Percentiles rank a stretch among this genome's conserved stretches.
These are phyloP conservation scores for Schizochytrium sp. DNA, from an alignment of 108 stramenopile genomes.

Conservation along the genomic window DNA sequence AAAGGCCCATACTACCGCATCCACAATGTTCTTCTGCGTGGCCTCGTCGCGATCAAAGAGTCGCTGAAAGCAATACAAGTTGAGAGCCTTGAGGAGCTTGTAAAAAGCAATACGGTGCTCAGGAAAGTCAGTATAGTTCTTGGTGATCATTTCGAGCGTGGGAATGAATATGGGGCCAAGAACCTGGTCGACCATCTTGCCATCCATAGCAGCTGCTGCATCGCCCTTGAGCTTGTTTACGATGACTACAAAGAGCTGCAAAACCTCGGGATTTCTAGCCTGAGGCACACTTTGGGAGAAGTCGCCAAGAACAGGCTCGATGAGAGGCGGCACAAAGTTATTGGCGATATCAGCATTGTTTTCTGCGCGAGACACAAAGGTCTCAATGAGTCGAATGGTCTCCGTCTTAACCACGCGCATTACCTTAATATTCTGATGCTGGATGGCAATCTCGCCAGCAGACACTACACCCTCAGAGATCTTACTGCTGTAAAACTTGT, in stretches of 20 bases:
- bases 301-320: slow-evolving; percentile 94
- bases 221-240: slow-evolving; percentile 87
- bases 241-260: slow-evolving; percentile 89
- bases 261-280: slow-evolving; percentile 90
- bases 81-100: slow-evolving; percentile 87
- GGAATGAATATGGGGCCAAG: slow-evolving; percentile 97
- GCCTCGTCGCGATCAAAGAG: slow-evolving; percentile 94
- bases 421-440: slow-evolving; percentile 86
- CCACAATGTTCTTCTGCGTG: slow-evolving; percentile 97
- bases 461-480: slow-evolving; percentile 89
- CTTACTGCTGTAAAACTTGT: slow-evolving; percentile 94
- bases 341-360: slow-evolving; percentile 81
- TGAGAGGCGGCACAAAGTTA: slow-evolving; percentile 93
- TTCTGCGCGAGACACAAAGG: slow-evolving; percentile 89
- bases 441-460: slow-evolving; percentile 89
- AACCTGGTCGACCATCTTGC: slow-evolving; percentile 90
- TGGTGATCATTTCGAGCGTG: slow-evolving; percentile 98
- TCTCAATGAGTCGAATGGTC: slow-evolving; percentile 89
- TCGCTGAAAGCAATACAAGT: slow-evolving; percentile 90
- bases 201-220: slow-evolving; percentile 71
- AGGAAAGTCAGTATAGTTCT: slow-evolving; percentile 97
- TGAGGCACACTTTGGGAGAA: slow-evolving; percentile 77
- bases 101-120: slow-evolving; percentile 97
- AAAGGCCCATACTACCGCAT: slow-evolving; percentile 98
- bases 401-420: slow-evolving; percentile 97